Evolutionary conservation across 768 basidiomycete species (phyloP).

Genomic region (Calocera viscosa): DNA sequence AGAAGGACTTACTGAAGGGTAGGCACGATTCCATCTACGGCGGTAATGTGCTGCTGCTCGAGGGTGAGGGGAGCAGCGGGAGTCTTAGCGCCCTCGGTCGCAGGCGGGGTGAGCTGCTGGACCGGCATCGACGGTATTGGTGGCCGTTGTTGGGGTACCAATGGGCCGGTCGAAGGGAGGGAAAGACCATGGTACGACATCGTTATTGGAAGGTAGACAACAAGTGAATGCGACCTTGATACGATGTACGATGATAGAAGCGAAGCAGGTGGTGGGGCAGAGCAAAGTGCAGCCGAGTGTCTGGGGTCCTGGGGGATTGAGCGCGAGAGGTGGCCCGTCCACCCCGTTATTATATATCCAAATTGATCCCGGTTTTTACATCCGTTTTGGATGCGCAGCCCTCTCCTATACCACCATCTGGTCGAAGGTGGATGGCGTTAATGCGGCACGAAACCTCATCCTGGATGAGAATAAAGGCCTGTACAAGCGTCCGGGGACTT

Average conservation of each 20-base stretch:
- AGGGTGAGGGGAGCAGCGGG: slow-evolving; percentile 12
- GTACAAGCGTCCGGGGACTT: too few species aligned
- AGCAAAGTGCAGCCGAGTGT: not conserved
- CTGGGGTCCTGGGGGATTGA: slow-evolving; percentile 3
- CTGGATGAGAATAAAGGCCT: not conserved
- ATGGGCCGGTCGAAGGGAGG: not conserved
- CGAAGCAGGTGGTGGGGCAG: not conserved
- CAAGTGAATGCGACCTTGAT: not conserved
- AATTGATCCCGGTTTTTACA: not conserved
- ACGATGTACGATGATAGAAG: not conserved
- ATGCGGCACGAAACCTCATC: not conserved
- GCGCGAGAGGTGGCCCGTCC: not conserved
- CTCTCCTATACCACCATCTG: not conserved
- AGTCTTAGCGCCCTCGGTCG: slow-evolving; percentile 1
- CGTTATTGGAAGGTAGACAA: not conserved
- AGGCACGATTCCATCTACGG: slow-evolving; percentile 96
- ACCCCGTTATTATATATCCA: not conserved
- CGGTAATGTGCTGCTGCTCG: slow-evolving; percentile 89
- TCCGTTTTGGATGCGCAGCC: not conserved
- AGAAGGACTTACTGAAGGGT: slow-evolving; percentile 61
- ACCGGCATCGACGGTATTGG: not conserved
- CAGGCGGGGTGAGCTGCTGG: slow-evolving; percentile 1
- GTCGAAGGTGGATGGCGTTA: not conserved
- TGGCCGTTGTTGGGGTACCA: not conserved
- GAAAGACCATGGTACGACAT: slow-evolving; percentile 6